A percentile compares a stretch with the other conserved stretches of the same genome.
These are phyloP conservation scores for Trichoderma harzianum DNA, from an alignment of 2,329 filamentous ascomycete species.

Conservation along the genomic window DNA sequence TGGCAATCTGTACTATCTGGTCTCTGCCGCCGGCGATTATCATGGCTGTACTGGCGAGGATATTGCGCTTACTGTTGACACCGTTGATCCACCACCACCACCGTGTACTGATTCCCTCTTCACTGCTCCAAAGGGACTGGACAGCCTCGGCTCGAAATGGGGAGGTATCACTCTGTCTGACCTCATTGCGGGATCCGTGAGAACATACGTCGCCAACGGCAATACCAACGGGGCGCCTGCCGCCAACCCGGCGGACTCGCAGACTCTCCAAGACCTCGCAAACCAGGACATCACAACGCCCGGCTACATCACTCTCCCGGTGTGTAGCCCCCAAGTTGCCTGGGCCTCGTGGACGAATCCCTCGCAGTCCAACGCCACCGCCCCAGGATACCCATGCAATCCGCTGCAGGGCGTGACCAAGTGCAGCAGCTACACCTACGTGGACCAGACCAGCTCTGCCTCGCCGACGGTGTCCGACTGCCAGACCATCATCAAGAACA, in stretches of 20 bases:
- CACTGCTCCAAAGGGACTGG: slow-evolving; percentile 28
- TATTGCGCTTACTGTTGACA: neutral
- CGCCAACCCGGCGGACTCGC: slow-evolving; percentile 26
- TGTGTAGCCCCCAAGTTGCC: slow-evolving; percentile 36
- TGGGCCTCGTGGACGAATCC: slow-evolving; percentile 30
- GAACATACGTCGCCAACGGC: slow-evolving; percentile 27
- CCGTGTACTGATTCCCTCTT: slow-evolving; percentile 26
- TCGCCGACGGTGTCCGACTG: slow-evolving; percentile 36
- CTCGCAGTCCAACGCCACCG: slow-evolving; percentile 16
- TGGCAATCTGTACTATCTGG: slow-evolving; percentile 32
- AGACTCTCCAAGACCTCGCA: slow-evolving; percentile 25
- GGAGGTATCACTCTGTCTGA: slow-evolving; percentile 30
- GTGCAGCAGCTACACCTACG: slow-evolving; percentile 32
- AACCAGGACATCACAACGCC: slow-evolving; percentile 32
- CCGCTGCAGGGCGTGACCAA: slow-evolving; percentile 25
- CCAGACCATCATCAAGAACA: slow-evolving; percentile 32
- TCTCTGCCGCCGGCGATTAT: slow-evolving; percentile 26
- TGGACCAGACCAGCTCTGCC: slow-evolving; percentile 32
- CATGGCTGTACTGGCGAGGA: slow-evolving; percentile 11
- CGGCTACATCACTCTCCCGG: slow-evolving; percentile 37
- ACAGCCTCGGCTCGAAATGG: slow-evolving; percentile 22
- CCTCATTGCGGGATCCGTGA: slow-evolving; percentile 25
- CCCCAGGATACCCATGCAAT: slow-evolving; percentile 35
- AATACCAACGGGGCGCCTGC: slow-evolving; percentile 29
- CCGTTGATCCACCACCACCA: neutral